phyloP scores from a whole-genome alignment of 1,139 yeast genomes.

The Debaryomycetaceae sp. region DNA sequence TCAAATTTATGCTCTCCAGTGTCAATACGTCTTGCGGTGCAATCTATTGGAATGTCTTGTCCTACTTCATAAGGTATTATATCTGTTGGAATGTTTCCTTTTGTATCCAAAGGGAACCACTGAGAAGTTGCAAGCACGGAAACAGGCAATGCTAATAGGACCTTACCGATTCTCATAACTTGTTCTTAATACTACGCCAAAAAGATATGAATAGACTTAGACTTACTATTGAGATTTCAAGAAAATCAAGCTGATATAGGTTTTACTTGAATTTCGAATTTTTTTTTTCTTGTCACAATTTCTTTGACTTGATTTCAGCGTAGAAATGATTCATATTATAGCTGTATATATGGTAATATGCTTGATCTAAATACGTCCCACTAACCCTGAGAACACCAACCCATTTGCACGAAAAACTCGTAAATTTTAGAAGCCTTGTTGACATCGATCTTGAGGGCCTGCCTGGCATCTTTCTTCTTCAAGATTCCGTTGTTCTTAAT shows the following conservation, averaged over 20 bases:
- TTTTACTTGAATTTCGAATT: background rate
- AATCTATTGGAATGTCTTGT: constrained; percentile 51
- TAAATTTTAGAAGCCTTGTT: constrained; percentile 82
- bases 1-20: constrained; percentile 76
- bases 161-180: background rate
- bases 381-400: constrained; percentile 64
- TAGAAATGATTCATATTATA: too few relatives aligned
- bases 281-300: background rate
- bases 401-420: constrained; percentile 89
- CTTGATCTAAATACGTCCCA: background rate
- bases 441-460: constrained; percentile 78
- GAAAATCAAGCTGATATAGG: too few relatives aligned
- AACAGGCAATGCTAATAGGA: background rate
- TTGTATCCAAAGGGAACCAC: constrained; percentile 33
- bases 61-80: constrained; percentile 39
- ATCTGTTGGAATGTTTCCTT: constrained; percentile 37
- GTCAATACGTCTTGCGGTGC: constrained; percentile 67
- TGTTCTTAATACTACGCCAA: too few relatives aligned
- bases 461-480: constrained; percentile 81
- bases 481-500: constrained; percentile 79
- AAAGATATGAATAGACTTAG: too few relatives aligned
- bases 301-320: too few relatives aligned
- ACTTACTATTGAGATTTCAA: too few relatives aligned
- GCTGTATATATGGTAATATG: background rate
- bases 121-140: background rate